Evolutionary conservation across 176 grass and related monocot genomes (phyloP).

Genomic region (Oryza meyeriana): DNA sequence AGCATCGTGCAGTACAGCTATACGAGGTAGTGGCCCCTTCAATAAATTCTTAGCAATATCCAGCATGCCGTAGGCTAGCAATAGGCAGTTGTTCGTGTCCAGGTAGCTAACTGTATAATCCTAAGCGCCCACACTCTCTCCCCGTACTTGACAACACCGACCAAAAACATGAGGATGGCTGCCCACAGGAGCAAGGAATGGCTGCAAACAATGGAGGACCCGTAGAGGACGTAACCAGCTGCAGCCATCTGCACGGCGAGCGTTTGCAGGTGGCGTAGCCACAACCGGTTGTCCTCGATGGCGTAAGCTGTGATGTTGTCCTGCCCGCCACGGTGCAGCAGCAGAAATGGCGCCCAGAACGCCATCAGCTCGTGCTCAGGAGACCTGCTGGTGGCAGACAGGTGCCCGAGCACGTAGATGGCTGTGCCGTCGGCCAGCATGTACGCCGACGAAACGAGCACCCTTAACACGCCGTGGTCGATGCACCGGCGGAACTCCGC

Average conservation of each 20-base stretch:
- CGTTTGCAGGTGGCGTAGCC: too few species aligned
- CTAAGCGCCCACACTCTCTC: neutral
- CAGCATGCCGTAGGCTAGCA: neutral
- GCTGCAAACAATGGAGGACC: neutral
- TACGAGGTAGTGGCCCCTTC: neutral
- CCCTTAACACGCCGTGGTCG: neutral
- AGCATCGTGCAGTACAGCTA: neutral
- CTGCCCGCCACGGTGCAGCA: too few species aligned
- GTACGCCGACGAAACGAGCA: conserved; percentile 1
- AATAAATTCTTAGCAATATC: neutral
- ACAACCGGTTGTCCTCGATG: too few species aligned
- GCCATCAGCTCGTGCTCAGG: neutral
- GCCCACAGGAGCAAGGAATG: neutral
- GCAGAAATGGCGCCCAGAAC: too few species aligned
- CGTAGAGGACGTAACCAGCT: neutral
- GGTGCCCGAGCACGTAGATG: neutral
- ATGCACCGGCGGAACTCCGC: neutral
- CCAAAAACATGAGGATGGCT: neutral
- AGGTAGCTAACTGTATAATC: too few species aligned
- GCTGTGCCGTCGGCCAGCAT: neutral
- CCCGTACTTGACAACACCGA: neutral
- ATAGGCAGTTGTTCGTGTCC: neutral
- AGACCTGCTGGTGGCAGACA: neutral
- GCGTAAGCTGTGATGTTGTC: too few species aligned
- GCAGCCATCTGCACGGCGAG: neutral